phyloP scores from a whole-genome alignment of 2,329 filamentous ascomycete species.

The Colletotrichum sp. region DNA sequence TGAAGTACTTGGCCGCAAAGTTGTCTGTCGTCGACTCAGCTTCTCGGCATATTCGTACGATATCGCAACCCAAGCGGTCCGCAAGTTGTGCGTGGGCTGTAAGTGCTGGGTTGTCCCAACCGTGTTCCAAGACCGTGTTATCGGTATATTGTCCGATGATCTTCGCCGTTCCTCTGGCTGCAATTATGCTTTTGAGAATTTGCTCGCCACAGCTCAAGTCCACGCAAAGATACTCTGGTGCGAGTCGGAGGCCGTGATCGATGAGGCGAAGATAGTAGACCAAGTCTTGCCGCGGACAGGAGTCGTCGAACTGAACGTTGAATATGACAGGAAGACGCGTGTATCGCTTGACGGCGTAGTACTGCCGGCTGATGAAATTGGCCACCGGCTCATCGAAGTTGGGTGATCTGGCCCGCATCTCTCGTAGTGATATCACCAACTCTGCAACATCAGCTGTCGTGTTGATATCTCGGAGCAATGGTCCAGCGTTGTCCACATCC shows the following conservation, averaged over 20 bases:
- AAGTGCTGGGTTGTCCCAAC: constrained; percentile 64
- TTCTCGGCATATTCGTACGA: constrained; percentile 65
- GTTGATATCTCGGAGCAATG: constrained; percentile 69
- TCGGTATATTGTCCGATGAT: constrained; percentile 63
- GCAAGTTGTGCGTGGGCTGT: constrained; percentile 62
- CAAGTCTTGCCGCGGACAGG: not conserved
- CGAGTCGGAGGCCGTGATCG: constrained; percentile 63
- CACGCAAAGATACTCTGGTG: constrained; percentile 66
- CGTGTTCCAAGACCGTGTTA: constrained; percentile 37
- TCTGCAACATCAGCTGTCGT: constrained; percentile 72
- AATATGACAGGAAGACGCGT: constrained; percentile 26
- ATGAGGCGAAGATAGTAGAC: constrained; percentile 54
- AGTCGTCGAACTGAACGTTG: not conserved
- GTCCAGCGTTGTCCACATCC: constrained; percentile 54
- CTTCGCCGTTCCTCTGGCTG: constrained; percentile 58
- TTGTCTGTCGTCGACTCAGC: constrained; percentile 64
- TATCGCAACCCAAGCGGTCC: constrained; percentile 60
- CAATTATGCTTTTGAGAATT: constrained; percentile 53
- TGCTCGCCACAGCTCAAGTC: constrained; percentile 62
- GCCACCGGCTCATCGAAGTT: constrained; percentile 40
- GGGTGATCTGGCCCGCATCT: constrained; percentile 27
- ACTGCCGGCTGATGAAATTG: constrained; percentile 55
- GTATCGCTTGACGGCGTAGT: constrained; percentile 65
- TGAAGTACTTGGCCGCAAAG: constrained; percentile 61
- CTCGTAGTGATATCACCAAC: constrained; percentile 46